Conservation (phyloP, 768 basidiomycete species). For the Boletus insuetus region DNA sequence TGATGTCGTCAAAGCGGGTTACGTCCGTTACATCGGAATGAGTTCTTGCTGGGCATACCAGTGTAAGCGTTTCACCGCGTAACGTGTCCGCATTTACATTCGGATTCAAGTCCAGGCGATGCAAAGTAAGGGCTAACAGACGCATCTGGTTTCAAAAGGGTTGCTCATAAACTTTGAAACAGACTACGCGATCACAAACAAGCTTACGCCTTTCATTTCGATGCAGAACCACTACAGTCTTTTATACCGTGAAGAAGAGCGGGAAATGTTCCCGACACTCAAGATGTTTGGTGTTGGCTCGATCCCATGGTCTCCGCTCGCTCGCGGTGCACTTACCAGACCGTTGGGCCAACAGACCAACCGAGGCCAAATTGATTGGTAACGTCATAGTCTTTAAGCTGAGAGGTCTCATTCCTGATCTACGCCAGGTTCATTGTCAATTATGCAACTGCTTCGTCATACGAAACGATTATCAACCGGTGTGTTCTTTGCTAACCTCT, state of each 20-base stretch:
- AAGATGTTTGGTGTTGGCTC: slow-evolving; percentile 44
- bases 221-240: slow-evolving; percentile 64
- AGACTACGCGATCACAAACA: slow-evolving; percentile 42
- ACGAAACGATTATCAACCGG: slow-evolving; percentile 30
- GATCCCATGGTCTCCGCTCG: slow-evolving; percentile 47
- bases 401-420: slow-evolving; percentile 2
- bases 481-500: background rate
- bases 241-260: slow-evolving; percentile 60
- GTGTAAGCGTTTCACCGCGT: slow-evolving; percentile 21
- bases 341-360: slow-evolving; percentile 32
- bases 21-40: slow-evolving; percentile 47
- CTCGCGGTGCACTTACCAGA: slow-evolving; percentile 35
- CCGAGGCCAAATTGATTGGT: slow-evolving; percentile 26
- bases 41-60: slow-evolving; percentile 42
- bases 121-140: slow-evolving; percentile 31
- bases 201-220: slow-evolving; percentile 53
- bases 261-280: slow-evolving; percentile 54
- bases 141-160: background rate
- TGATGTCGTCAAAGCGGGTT: slow-evolving; percentile 48
- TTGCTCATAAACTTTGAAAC: slow-evolving; percentile 1
- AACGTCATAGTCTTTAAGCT: background rate
- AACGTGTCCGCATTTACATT: background rate
- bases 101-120: slow-evolving; percentile 34
- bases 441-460: slow-evolving; percentile 23
- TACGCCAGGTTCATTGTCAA: slow-evolving; percentile 21